These are phyloP conservation scores for Oidiodendron maius DNA, from an alignment of 495 filamentous ascomycete genomes.

Conservation along the genomic window DNA sequence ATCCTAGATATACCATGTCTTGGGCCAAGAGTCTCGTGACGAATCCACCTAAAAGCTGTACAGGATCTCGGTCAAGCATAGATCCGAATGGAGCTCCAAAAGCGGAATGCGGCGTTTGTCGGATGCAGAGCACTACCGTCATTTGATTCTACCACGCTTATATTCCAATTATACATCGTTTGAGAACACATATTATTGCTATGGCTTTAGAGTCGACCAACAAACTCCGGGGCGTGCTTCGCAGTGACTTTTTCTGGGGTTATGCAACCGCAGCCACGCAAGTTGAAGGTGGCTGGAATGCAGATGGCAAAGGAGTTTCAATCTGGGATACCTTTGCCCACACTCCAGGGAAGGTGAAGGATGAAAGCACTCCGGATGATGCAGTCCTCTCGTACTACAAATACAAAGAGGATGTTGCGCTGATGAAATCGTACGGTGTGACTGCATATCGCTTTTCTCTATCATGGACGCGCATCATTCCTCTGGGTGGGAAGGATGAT, in stretches of 20 bases:
- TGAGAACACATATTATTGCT: too few relatives aligned
- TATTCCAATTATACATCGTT: neutral
- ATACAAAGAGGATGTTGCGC: conserved; percentile 61
- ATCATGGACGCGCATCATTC: conserved; percentile 67
- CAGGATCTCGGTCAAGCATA: neutral
- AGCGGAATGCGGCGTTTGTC: neutral
- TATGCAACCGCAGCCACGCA: conserved; percentile 51
- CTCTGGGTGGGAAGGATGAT: conserved; percentile 53
- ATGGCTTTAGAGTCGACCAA: conserved; percentile 6
- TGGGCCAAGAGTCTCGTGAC: neutral
- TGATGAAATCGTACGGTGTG: conserved; percentile 58
- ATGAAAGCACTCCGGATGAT: conserved; percentile 56
- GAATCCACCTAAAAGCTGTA: neutral
- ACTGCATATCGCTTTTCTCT: conserved; percentile 68
- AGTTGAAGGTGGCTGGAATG: conserved; percentile 60
- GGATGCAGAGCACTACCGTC: neutral
- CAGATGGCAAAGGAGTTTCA: conserved; percentile 62
- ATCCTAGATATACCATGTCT: neutral
- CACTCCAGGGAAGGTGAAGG: conserved; percentile 62
- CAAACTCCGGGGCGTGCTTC: conserved; percentile 16
- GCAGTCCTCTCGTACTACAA: conserved; percentile 72
- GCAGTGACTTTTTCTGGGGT: conserved; percentile 41
- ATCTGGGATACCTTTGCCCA: conserved; percentile 74
- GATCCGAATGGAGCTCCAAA: neutral
- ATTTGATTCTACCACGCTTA: neutral